phyloP scores from a whole-genome alignment of 345 rosid genomes.

The Populus euphratica region DNA sequence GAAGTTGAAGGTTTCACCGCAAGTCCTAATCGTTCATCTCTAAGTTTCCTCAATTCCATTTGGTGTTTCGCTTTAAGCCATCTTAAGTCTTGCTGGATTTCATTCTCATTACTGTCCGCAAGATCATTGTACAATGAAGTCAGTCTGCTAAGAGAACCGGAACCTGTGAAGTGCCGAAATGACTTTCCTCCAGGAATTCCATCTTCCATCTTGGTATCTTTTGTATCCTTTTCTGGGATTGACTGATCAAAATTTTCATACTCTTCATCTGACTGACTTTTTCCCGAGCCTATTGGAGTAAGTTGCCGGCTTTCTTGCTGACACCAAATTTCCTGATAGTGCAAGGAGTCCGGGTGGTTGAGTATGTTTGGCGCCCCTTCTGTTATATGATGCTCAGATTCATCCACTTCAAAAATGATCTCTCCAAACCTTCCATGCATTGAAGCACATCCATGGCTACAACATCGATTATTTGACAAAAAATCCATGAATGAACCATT shows the following conservation, averaged over 20 bases:
- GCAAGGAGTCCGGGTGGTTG: constrained; percentile 28
- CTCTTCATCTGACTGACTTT: constrained; percentile 58
- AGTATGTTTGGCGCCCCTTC: constrained; percentile 26
- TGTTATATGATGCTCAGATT: constrained; percentile 35
- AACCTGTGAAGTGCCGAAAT: constrained; percentile 22
- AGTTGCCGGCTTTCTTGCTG: constrained; percentile 71
- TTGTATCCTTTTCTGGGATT: constrained; percentile 18
- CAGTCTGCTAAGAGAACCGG: constrained; percentile 33
- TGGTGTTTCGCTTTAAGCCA: constrained; percentile 69
- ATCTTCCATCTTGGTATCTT: constrained; percentile 25
- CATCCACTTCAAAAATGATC: constrained; percentile 54
- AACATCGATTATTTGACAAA: constrained; percentile 43
- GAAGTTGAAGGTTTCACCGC: constrained; percentile 26
- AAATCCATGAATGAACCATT: constrained; percentile 56
- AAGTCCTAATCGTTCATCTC: constrained; percentile 45
- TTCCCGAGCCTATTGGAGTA: constrained; percentile 54
- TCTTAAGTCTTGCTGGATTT: constrained; percentile 51
- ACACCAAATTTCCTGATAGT: constrained; percentile 55
- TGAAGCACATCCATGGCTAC: constrained; percentile 58
- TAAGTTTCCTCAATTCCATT: constrained; percentile 48
- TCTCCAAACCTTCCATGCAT: constrained; percentile 88
- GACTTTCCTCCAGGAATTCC: constrained; percentile 23
- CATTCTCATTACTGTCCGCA: constrained; percentile 37
- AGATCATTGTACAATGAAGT: constrained; percentile 27
- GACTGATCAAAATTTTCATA: constrained; percentile 34